These are phyloP conservation scores for Saururus chinensis DNA, from an alignment of 164 flowering plant genomes.

Conservation along the genomic window DNA sequence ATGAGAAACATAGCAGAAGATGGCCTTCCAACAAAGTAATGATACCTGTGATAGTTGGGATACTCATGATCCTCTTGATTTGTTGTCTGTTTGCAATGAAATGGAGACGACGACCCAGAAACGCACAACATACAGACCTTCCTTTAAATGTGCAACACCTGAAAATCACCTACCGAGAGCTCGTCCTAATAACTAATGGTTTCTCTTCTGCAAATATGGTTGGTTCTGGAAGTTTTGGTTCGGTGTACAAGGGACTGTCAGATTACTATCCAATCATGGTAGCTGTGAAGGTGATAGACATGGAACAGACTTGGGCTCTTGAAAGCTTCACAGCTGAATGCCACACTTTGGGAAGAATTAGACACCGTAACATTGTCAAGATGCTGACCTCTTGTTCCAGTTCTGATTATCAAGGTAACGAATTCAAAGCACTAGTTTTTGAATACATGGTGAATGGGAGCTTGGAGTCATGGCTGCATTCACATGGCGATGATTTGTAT, in stretches of 20 bases:
- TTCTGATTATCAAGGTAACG: conserved; percentile 19
- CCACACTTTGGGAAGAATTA: conserved; percentile 13
- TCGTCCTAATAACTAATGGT: not conserved
- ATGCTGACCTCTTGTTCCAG: conserved; percentile 19
- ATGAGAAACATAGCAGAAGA: not conserved
- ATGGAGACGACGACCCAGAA: not conserved
- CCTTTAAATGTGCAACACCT: too few relatives aligned
- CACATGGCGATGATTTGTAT: too few relatives aligned
- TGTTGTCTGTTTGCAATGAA: too few relatives aligned
- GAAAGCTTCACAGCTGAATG: conserved; percentile 26
- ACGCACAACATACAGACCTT: not conserved
- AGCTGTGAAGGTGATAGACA: conserved; percentile 12
- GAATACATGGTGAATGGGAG: conserved; percentile 8
- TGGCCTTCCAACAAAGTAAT: not conserved
- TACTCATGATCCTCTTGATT: not conserved
- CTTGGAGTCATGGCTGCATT: conserved; percentile 3
- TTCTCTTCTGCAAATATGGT: conserved; percentile 1
- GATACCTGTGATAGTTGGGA: not conserved
- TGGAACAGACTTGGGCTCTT: conserved; percentile 16
- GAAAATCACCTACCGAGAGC: not conserved
- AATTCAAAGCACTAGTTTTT: too few relatives aligned
- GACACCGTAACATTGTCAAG: too few relatives aligned
- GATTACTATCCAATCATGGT: not conserved
- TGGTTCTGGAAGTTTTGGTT: conserved; percentile 4
- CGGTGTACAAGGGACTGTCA: conserved; percentile 1